phyloP scores from a whole-genome alignment of 352 stramenopile species.

The Pythium scleroteichum region DNA sequence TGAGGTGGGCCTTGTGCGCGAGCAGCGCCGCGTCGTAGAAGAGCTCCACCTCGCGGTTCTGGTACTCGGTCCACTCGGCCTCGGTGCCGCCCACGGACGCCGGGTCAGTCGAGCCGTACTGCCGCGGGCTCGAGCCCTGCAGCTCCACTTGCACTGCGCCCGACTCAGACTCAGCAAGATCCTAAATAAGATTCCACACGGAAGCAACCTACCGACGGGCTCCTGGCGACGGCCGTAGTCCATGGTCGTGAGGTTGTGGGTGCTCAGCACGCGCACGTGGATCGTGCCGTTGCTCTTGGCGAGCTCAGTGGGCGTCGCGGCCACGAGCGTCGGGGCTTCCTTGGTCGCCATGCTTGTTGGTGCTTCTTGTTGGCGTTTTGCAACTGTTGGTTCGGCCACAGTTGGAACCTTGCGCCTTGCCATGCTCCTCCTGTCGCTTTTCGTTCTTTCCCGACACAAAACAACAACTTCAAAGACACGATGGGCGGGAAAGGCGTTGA shows the following conservation, averaged over 20 bases:
- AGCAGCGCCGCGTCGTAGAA: conserved; percentile 66
- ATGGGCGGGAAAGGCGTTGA: conserved; percentile 5
- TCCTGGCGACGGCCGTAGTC: conserved; percentile 83
- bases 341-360: conserved; percentile 15
- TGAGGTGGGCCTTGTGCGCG: conserved; percentile 50
- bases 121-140: conserved; percentile 61
- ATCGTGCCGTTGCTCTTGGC: conserved; percentile 60
- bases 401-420: too few species aligned
- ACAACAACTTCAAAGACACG: conserved; percentile 26
- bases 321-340: conserved; percentile 14
- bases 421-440: too few species aligned
- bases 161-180: conserved; percentile 8
- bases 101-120: conserved; percentile 65
- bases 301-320: conserved; percentile 13
- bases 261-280: conserved; percentile 69
- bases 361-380: neutral
- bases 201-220: conserved; percentile 48
- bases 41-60: conserved; percentile 83
- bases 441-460: conserved; percentile 17
- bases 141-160: conserved; percentile 65
- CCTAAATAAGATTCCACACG: conserved; percentile 6
- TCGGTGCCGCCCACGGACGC: conserved; percentile 57
- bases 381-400: conserved; percentile 11
- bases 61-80: conserved; percentile 63
- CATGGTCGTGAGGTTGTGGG: conserved; percentile 65